Percentiles rank a stretch among this genome's conserved stretches.
phyloP scores from a whole-genome alignment of 306 rosid genomes.

The Castanopsis chinensis region DNA sequence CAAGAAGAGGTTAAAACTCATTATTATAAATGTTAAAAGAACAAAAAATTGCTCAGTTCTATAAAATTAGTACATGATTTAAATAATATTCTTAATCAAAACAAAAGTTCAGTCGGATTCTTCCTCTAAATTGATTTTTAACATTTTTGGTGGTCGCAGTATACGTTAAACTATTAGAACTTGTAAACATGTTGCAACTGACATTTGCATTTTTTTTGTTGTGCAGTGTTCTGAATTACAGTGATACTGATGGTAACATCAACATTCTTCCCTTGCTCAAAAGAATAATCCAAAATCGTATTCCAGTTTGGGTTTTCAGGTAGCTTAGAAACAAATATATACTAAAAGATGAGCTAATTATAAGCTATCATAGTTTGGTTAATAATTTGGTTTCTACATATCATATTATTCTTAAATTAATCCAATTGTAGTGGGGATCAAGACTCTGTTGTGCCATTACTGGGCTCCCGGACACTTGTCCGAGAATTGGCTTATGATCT shows the following conservation, averaged over 20 bases:
- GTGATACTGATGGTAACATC: conserved; percentile 50
- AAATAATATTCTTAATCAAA: not conserved
- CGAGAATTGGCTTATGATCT: conserved; percentile 81
- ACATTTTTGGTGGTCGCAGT: not conserved
- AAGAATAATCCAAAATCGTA: conserved; percentile 59
- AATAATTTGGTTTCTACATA: not conserved
- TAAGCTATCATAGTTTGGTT: not conserved
- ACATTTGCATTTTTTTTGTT: conserved; percentile 16
- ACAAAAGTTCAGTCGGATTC: not conserved
- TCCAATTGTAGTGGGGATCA: conserved; percentile 67
- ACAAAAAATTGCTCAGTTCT: not conserved
- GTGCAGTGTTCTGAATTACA: conserved; percentile 63
- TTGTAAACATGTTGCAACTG: not conserved
- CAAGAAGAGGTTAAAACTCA: not conserved
- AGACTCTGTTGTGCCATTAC: conserved; percentile 81
- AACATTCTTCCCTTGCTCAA: conserved; percentile 75
- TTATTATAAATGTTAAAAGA: not conserved
- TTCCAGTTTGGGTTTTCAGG: conserved; percentile 96
- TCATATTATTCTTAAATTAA: not conserved
- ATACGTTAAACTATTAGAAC: not conserved
- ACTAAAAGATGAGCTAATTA: not conserved
- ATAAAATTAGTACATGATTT: not conserved
- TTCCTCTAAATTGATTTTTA: not conserved
- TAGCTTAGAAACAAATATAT: conserved; percentile 19
- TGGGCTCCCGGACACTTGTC: conserved; percentile 74